Conservation (phyloP, 2,329 filamentous ascomycete species). For the Leptographium radiaticola region DNA sequence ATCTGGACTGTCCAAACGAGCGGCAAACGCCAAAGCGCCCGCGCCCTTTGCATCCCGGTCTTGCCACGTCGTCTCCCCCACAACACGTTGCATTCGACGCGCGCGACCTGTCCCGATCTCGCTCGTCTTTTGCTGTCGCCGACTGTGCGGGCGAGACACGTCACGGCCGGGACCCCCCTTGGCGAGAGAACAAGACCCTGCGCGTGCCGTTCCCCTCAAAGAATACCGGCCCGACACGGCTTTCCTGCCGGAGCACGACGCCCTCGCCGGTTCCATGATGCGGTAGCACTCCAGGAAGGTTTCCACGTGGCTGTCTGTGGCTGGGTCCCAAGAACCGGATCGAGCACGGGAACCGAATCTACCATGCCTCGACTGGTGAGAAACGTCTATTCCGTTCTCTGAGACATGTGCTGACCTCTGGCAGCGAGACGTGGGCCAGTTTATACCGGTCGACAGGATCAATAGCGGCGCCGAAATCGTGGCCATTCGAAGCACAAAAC, state of each 20-base stretch:
- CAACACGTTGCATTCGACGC: no score
- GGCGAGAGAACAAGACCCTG: no score
- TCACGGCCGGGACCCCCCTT: no score
- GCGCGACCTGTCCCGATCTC: no score
- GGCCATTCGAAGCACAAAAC: background rate
- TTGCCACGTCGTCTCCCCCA: no score
- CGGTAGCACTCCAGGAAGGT: background rate
- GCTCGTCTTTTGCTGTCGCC: no score
- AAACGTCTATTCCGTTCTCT: background rate
- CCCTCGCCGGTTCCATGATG: background rate
- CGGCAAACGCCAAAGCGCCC: no score
- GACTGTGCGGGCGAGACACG: no score
- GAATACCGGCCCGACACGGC: conserved; percentile 5
- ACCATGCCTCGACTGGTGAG: background rate
- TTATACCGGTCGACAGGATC: background rate
- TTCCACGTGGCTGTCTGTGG: background rate
- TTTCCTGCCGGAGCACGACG: background rate
- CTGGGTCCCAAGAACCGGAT: background rate
- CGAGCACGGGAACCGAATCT: background rate
- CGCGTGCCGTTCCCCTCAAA: no score
- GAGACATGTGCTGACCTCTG: background rate
- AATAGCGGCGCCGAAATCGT: background rate
- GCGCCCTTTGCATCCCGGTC: no score
- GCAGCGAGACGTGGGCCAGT: background rate
- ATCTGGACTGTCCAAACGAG: no score